Evolutionary conservation across 1,139 yeast species (phyloP), one percentile per base, ranked within the genome.

Genomic region (Geotrichum siamense): DNA sequence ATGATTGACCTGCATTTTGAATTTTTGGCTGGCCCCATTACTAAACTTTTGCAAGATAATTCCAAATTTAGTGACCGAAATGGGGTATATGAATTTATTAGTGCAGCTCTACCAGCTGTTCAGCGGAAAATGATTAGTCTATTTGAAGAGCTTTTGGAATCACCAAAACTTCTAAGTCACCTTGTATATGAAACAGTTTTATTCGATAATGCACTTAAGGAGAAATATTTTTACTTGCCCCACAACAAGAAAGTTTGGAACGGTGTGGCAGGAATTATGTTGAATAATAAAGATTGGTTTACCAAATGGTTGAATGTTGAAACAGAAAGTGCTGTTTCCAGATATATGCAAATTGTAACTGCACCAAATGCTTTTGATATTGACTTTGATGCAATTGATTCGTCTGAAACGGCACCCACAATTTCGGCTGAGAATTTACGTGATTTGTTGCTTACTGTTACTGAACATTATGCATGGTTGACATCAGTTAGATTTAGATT

Each of bases 271-370:
- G 79, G 79, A 10, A 78, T 74, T 45, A 58, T 77, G 1, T 64
- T 83, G 32, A 58, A 55, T 63, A 15, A 63, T 63, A 39, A 66
- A 0, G 66, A 65, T 2, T 57, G 64, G 42, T 69, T 78, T 55
- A 69, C 71, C n/a, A 67, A 67, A 37, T 86, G 96, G 95, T 67
- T 86, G 3, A 61, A 64, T 3, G 73, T 78, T 51, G 96, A 87
- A 58, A 67, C 71, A 25, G 69, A 70, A 2, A 53, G 53, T 17
- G 56, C 63, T 1, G 28, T 39, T 19, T 33, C 31, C 5, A 38
- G 91, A 51, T 83, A 74, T 52, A 67, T 71, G 16, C 83, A 76
- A 48, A 76, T 85, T 22, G 63, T 79, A 8, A 68, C 69, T 1
- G 63, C 75, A 1, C 56, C 68, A 0, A 71, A 75, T 48, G 79